phyloP scores from a whole-genome alignment of 805 yeast genomes.

The Myxozyma udenii region DNA sequence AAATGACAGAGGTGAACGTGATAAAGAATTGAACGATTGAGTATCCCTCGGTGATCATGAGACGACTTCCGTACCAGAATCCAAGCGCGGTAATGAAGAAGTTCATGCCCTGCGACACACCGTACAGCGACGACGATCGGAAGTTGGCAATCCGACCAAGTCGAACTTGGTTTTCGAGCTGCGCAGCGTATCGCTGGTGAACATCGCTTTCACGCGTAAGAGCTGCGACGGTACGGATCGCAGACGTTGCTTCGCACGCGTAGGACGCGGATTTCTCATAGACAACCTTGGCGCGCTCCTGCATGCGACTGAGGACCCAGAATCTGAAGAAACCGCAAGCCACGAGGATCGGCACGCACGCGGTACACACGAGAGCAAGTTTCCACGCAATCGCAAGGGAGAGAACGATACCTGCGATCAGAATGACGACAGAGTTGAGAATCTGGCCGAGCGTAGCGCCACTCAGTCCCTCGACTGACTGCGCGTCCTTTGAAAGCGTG shows the following conservation, averaged over 20 bases:
- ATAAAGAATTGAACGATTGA: conserved; percentile 40
- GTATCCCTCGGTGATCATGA: conserved; percentile 36
- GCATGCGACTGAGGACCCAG: conserved; percentile 36
- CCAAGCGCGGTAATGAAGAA: conserved; percentile 44
- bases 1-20: conserved; percentile 40
- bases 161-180: conserved; percentile 13
- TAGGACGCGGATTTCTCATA: conserved; percentile 40
- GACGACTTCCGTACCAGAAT: conserved; percentile 45
- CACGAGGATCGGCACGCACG: conserved; percentile 38
- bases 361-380: conserved; percentile 43
- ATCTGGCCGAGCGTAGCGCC: conserved; percentile 36
- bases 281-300: conserved; percentile 22
- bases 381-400: conserved; percentile 43
- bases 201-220: conserved; percentile 44
- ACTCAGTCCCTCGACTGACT: conserved; percentile 31
- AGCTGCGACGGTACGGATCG: conserved; percentile 45
- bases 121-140: conserved; percentile 16
- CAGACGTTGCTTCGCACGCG: conserved; percentile 43
- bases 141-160: conserved; percentile 3
- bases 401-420: conserved; percentile 38
- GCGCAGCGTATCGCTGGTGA: conserved; percentile 32
- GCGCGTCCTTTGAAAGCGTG: conserved; percentile 35
- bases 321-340: conserved; percentile 43
- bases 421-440: conserved; percentile 37
- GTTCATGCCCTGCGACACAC: conserved; percentile 16